Evolutionary conservation across 371 early-diverging fungal genomes (phyloP).

Genomic region (Gilbertella persicaria): DNA sequence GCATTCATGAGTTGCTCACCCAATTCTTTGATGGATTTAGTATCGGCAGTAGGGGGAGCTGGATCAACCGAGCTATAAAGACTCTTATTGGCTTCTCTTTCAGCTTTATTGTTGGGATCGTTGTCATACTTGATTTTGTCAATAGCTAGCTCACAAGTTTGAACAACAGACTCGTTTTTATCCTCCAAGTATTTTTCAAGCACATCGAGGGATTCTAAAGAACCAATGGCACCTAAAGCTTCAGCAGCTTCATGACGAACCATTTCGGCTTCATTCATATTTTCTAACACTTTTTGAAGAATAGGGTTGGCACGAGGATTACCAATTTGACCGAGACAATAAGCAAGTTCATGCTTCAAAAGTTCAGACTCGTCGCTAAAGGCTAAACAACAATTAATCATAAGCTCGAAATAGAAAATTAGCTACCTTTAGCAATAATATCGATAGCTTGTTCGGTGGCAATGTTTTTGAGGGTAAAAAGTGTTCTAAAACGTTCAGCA

Average conservation of each 20-base stretch:
- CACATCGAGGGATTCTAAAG: constrained; percentile 61
- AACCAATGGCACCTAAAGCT: constrained; percentile 94
- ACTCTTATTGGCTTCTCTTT: constrained; percentile 46
- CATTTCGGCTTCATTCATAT: constrained; percentile 88
- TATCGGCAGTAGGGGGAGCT: constrained; percentile 78
- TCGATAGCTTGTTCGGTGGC: constrained; percentile 77
- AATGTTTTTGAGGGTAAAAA: constrained; percentile 94
- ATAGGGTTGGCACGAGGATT: constrained; percentile 78
- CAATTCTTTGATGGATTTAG: constrained; percentile 66
- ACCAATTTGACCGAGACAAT: constrained; percentile 98
- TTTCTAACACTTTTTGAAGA: constrained; percentile 69
- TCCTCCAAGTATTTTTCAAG: constrained; percentile 77
- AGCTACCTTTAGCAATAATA: constrained; percentile 80
- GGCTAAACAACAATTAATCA: constrained; percentile 38
- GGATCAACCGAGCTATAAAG: constrained; percentile 89
- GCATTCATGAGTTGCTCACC: constrained; percentile 71
- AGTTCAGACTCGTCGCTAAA: constrained; percentile 90
- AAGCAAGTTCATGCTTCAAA: constrained; percentile 98
- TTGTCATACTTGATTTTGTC: constrained; percentile 82
- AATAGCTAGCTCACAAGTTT: constrained; percentile 96
- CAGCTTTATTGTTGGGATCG: constrained; percentile 46
- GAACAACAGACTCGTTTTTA: constrained; percentile 70
- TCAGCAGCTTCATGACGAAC: constrained; percentile 99
- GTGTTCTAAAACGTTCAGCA: constrained; percentile 90
- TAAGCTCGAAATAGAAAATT: neutral